Evolutionary conservation across 2,329 filamentous ascomycete genomes (phyloP).

Genomic region (Amylocarpus encephaloides): DNA sequence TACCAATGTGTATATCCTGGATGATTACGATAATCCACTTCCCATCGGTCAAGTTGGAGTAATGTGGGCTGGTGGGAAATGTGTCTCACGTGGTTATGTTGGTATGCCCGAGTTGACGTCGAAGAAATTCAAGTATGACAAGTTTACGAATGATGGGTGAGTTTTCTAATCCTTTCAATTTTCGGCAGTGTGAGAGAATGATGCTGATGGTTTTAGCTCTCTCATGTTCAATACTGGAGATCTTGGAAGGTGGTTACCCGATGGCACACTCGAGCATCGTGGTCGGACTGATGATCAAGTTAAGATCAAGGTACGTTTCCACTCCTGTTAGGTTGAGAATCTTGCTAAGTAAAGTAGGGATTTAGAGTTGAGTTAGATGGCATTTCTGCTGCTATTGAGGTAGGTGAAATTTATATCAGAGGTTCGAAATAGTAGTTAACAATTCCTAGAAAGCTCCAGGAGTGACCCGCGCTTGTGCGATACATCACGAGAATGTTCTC

Average conservation of each 20-base stretch:
- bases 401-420: conserved; percentile 19
- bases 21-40: conserved; percentile 33
- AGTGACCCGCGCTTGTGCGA: conserved; percentile 42
- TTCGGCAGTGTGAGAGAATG: neutral
- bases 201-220: conserved; percentile 28
- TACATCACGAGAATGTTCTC: conserved; percentile 42
- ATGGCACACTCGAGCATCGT: conserved; percentile 48
- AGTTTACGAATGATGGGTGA: conserved; percentile 46
- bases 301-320: conserved; percentile 45
- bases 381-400: conserved; percentile 43
- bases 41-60: conserved; percentile 39
- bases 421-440: neutral
- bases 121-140: conserved; percentile 43
- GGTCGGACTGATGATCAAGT: conserved; percentile 56
- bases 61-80: conserved; percentile 36
- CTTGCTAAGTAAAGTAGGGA: conserved; percentile 32
- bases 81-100: conserved; percentile 34
- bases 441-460: conserved; percentile 29
- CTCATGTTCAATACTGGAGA: conserved; percentile 57
- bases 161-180: neutral
- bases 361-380: conserved; percentile 57
- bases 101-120: conserved; percentile 37
- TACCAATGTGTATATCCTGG: conserved; percentile 44
- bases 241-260: conserved; percentile 46
- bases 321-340: neutral